Evolutionary conservation across 2,329 filamentous ascomycete genomes (phyloP).

Genomic region (Sarocladium brachiariae): DNA sequence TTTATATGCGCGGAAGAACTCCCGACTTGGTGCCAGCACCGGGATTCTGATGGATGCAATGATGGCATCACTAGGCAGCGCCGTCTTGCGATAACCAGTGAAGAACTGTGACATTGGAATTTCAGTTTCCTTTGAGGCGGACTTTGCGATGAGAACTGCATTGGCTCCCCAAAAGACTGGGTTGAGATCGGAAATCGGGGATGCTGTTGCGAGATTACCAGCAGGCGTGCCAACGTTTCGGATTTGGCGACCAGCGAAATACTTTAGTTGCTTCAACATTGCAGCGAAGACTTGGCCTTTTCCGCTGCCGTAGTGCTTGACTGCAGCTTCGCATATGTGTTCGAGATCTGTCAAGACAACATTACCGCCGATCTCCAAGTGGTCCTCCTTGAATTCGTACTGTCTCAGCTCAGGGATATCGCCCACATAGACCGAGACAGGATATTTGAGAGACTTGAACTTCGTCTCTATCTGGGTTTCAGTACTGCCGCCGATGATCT

Average conservation of each 20-base stretch:
- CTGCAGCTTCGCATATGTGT: slow-evolving; percentile 70
- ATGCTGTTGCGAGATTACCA: slow-evolving; percentile 89
- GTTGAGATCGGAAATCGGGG: slow-evolving; percentile 93
- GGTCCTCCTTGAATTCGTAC: slow-evolving; percentile 70
- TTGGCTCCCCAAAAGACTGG: slow-evolving; percentile 87
- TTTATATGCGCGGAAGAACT: slow-evolving; percentile 87
- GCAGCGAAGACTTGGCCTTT: slow-evolving; percentile 78
- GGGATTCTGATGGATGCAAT: slow-evolving; percentile 87
- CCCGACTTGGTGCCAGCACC: slow-evolving; percentile 63
- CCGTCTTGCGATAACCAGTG: slow-evolving; percentile 81
- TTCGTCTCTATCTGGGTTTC: slow-evolving; percentile 98
- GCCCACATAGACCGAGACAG: slow-evolving; percentile 83
- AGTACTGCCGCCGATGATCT: slow-evolving; percentile 91
- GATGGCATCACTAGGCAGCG: slow-evolving; percentile 72
- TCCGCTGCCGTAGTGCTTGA: slow-evolving; percentile 66
- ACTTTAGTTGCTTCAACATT: slow-evolving; percentile 88
- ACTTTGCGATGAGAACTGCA: slow-evolving; percentile 74
- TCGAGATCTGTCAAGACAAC: slow-evolving; percentile 89
- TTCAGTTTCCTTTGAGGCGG: slow-evolving; percentile 63
- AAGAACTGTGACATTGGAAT: slow-evolving; percentile 94
- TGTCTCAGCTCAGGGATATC: slow-evolving; percentile 86
- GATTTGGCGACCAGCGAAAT: slow-evolving; percentile 93
- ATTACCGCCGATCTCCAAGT: slow-evolving; percentile 90
- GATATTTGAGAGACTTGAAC: slow-evolving; percentile 91
- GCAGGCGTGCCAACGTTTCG: slow-evolving; percentile 96